Conservation (phyloP, 345 rosid species). For the Syzygium aqueum region DNA sequence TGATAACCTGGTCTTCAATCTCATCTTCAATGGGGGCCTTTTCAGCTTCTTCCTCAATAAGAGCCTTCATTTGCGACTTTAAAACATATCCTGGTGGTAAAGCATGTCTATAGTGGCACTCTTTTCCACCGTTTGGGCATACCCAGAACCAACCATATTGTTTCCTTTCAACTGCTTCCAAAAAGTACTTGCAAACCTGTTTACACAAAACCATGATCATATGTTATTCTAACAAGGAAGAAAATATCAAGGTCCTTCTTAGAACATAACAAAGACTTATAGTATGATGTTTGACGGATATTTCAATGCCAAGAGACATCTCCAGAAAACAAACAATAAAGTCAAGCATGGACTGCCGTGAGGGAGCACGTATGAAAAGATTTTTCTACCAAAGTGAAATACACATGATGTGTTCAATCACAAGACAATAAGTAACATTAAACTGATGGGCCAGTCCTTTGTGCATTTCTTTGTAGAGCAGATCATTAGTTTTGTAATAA, state of each 20-base stretch:
- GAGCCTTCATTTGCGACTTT: slow-evolving; percentile 95
- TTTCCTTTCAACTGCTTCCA: slow-evolving; percentile 95
- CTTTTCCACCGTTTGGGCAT: slow-evolving; percentile 81
- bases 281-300: background rate
- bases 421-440: background rate
- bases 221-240: background rate
- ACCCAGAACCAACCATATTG: slow-evolving; percentile 98
- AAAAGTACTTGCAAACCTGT: slow-evolving; percentile 92
- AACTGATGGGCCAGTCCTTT: background rate
- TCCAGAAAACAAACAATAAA: background rate
- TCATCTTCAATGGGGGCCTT: slow-evolving; percentile 82
- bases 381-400: background rate
- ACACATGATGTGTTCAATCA: background rate
- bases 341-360: background rate
- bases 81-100: slow-evolving; percentile 93
- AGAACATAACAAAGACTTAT: background rate
- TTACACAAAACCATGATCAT: background rate
- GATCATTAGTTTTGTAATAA: background rate
- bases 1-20: slow-evolving; percentile 78
- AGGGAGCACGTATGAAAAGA: background rate
- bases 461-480: background rate
- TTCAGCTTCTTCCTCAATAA: slow-evolving; percentile 76
- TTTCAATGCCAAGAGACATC: background rate
- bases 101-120: slow-evolving; percentile 94
- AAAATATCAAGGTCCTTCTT: background rate